Conservation (phyloP, 106 monocot genomes). For the Agapanthus africanus region DNA sequence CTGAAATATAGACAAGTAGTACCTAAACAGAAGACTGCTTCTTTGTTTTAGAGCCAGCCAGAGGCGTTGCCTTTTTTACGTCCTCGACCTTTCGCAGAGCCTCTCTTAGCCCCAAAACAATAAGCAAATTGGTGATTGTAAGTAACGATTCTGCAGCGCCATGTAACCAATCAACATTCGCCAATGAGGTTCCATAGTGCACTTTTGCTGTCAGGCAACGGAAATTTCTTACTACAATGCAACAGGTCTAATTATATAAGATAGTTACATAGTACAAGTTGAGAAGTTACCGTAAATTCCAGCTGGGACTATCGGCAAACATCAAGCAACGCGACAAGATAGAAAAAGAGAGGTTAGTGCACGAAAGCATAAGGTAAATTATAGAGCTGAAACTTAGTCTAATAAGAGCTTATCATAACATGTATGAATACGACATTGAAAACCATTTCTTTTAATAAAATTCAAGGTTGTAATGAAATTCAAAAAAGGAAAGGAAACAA, state of each 20-base stretch:
- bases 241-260: too few relatives aligned
- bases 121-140: slow-evolving; percentile 82
- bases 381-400: neutral
- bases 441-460: neutral
- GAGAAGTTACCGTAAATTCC: slow-evolving; percentile 75
- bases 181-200: slow-evolving; percentile 90
- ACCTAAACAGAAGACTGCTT: too few relatives aligned
- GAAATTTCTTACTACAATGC: neutral
- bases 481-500: too few relatives aligned
- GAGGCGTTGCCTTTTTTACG: slow-evolving; percentile 15
- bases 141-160: slow-evolving; percentile 86
- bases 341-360: slow-evolving; percentile 22
- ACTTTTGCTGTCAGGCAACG: slow-evolving; percentile 66
- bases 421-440: too few relatives aligned
- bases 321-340: slow-evolving; percentile 10
- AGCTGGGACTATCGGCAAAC: slow-evolving; percentile 58
- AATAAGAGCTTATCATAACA: neutral
- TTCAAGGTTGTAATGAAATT: too few relatives aligned
- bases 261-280: slow-evolving; percentile 3
- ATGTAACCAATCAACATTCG: slow-evolving; percentile 97
- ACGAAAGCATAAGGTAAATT: neutral
- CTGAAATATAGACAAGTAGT: too few relatives aligned
- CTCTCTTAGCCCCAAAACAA: slow-evolving; percentile 73
- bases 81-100: slow-evolving; percentile 52
- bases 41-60: too few relatives aligned